Conservation (phyloP, 177 flowering plant genomes). For the Tripterygium wilfordii region DNA sequence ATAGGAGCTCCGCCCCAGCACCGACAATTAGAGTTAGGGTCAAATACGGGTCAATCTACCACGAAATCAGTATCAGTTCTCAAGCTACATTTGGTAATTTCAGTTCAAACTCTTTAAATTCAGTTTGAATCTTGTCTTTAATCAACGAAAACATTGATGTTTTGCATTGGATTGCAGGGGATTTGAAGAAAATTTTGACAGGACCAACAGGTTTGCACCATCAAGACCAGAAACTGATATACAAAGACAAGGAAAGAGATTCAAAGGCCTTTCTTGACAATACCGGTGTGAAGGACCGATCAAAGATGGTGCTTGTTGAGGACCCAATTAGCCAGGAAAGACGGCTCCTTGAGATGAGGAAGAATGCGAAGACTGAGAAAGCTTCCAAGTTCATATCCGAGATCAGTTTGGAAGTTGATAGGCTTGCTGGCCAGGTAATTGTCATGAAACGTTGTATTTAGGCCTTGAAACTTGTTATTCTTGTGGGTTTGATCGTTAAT, state of each 20-base stretch:
- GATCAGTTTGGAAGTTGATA: conserved; percentile 84
- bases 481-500: background rate
- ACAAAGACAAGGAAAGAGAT: conserved; percentile 81
- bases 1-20: conserved; percentile 37
- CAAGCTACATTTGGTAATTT: conserved; percentile 82
- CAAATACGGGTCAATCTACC: conserved; percentile 61
- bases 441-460: background rate
- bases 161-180: conserved; percentile 79
- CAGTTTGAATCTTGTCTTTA: background rate
- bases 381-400: conserved; percentile 75
- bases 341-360: conserved; percentile 74
- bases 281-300: conserved; percentile 73
- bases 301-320: conserved; percentile 71
- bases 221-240: conserved; percentile 76
- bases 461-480: background rate
- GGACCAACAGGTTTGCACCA: conserved; percentile 86
- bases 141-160: too few relatives aligned
- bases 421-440: conserved; percentile 79
- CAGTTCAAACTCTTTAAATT: background rate
- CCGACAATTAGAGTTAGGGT: conserved; percentile 81
- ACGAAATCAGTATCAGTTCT: conserved; percentile 69
- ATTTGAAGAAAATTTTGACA: conserved; percentile 78
- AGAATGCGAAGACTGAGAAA: conserved; percentile 74
- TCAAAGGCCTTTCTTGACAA: conserved; percentile 68
- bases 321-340: conserved; percentile 84